Evolutionary conservation across 257 asterid species (phyloP).

Genomic region (Dorcoceras hygrometricum): DNA sequence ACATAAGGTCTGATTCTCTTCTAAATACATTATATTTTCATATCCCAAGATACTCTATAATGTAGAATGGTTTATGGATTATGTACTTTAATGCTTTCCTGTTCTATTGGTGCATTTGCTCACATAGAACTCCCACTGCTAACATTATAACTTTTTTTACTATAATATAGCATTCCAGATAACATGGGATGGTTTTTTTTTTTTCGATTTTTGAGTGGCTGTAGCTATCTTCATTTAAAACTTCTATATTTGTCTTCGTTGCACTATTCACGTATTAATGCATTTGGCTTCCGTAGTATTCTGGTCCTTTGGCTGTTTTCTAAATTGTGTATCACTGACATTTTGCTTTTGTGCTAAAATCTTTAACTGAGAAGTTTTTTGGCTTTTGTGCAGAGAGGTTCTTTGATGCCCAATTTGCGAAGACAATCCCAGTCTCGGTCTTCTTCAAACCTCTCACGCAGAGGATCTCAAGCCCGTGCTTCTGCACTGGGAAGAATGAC

Average conservation of each 20-base stretch:
- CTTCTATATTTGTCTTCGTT: background rate
- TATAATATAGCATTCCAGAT: background rate
- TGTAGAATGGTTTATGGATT: background rate
- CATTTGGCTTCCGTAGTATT: background rate
- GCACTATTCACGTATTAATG: background rate
- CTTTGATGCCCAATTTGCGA: conserved; percentile 31
- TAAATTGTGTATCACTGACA: background rate
- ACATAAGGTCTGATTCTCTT: background rate
- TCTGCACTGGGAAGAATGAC: conserved; percentile 50
- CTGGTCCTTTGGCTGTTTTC: background rate
- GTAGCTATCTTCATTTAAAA: background rate
- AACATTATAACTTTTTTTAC: background rate
- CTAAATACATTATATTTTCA: background rate
- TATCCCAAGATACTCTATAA: background rate
- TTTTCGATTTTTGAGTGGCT: background rate
- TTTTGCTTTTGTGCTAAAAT: conserved; percentile 3
- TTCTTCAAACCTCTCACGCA: conserved; percentile 38
- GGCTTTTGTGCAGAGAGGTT: conserved; percentile 48
- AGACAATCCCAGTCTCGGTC: conserved; percentile 48
- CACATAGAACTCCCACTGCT: background rate
- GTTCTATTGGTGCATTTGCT: background rate
- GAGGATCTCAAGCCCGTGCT: conserved; percentile 46
- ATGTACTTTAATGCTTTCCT: background rate
- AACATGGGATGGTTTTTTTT: background rate
- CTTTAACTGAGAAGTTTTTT: conserved; percentile 18